Conservation (phyloP, 768 basidiomycete genomes). For the Ramaria sp. region DNA sequence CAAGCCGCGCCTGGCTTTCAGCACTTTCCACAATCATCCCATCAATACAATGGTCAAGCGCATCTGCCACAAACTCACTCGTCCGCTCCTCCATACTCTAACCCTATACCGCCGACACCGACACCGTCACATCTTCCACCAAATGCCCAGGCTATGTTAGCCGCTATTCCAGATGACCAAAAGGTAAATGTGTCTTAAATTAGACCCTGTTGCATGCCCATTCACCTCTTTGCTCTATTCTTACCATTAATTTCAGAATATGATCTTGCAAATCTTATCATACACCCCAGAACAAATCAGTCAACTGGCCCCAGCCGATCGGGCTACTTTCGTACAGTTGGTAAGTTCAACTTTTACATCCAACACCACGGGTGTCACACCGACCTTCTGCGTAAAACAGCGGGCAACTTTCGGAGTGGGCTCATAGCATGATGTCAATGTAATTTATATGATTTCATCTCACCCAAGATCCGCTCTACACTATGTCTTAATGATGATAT, state of each 20-base stretch:
- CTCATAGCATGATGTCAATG: not conserved
- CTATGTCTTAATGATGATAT: too few species aligned
- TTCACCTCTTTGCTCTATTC: not conserved
- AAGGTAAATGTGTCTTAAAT: not conserved
- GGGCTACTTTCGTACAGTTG: constrained; percentile 11
- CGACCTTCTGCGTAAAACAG: not conserved
- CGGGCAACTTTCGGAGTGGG: constrained; percentile 4
- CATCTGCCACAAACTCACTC: not conserved
- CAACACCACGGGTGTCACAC: not conserved
- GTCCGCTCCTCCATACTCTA: not conserved
- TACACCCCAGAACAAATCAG: constrained; percentile 9
- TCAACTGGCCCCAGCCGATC: constrained; percentile 8
- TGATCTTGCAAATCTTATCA: constrained; percentile 9
- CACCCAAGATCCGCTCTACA: too few species aligned
- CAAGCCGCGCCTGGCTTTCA: not conserved
- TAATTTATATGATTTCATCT: not conserved
- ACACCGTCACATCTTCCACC: not conserved
- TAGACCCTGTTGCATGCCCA: not conserved
- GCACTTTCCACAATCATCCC: not conserved
- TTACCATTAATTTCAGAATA: constrained; percentile 1
- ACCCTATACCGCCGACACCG: not conserved
- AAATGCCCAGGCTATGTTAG: constrained; percentile 3
- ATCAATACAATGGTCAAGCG: not conserved
- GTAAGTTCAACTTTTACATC: constrained; percentile 4
- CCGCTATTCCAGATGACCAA: constrained; percentile 8